Conservation (phyloP, 169 alveolate genomes). For the Eimeria sp. region DNA sequence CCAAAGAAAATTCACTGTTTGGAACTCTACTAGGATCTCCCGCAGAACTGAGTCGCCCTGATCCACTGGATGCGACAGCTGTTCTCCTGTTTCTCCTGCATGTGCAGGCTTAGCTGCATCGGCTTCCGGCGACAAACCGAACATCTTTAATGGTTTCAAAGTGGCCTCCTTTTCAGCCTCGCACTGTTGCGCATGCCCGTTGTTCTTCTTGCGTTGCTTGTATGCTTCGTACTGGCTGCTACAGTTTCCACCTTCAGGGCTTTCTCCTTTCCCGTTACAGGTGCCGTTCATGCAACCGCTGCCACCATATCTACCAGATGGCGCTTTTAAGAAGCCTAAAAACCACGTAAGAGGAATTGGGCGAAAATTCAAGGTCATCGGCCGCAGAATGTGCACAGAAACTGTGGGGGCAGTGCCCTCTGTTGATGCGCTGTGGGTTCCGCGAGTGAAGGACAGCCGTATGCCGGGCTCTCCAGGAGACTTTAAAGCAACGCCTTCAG, state of each 20-base stretch:
- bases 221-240: not conserved
- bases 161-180: not conserved
- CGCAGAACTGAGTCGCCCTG: constrained; percentile 45
- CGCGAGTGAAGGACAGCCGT: constrained; percentile 7
- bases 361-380: constrained; percentile 65
- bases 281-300: not conserved
- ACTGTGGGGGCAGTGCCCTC: not conserved
- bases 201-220: not conserved
- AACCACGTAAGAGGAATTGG: constrained; percentile 47
- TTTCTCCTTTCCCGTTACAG: not conserved
- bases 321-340: not conserved
- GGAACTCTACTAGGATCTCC: not conserved
- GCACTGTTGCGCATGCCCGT: not conserved
- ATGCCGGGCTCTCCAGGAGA: constrained; percentile 5
- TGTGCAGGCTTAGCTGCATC: not conserved
- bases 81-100: not conserved
- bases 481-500: not conserved
- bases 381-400: constrained; percentile 28
- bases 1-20: constrained; percentile 48
- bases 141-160: not conserved
- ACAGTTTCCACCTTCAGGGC: not conserved
- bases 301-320: not conserved
- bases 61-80: not conserved
- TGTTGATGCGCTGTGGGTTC: not conserved
- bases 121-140: not conserved